These are phyloP conservation scores for Dissoconium aciculare DNA, from an alignment of 2,329 filamentous ascomycete genomes.

Conservation along the genomic window DNA sequence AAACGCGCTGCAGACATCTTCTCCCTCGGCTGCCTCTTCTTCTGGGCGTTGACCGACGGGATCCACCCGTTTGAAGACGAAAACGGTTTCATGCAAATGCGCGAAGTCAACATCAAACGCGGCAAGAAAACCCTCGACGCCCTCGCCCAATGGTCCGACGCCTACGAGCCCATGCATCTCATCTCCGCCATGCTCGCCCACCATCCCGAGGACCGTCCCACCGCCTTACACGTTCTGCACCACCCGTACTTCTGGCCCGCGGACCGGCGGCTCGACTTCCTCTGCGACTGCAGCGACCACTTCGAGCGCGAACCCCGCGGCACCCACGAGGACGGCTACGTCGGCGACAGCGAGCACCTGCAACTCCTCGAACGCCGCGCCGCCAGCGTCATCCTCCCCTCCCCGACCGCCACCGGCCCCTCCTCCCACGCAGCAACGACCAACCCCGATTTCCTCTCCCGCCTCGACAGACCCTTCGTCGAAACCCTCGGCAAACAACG, in stretches of 20 bases:
- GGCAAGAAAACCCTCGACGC: slow-evolving; percentile 52
- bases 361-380: slow-evolving; percentile 40
- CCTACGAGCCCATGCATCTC: slow-evolving; percentile 74
- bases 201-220: slow-evolving; percentile 51
- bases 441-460: slow-evolving; percentile 59
- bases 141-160: slow-evolving; percentile 50
- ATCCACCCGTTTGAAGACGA: slow-evolving; percentile 88
- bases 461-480: slow-evolving; percentile 66
- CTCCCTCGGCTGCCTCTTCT: slow-evolving; percentile 93
- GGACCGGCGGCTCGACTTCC: slow-evolving; percentile 75
- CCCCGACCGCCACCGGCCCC: too few relatives aligned
- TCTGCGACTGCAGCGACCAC: slow-evolving; percentile 93
- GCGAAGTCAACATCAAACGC: slow-evolving; percentile 94
- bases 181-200: slow-evolving; percentile 65
- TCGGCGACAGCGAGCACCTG: slow-evolving; percentile 43
- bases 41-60: slow-evolving; percentile 90
- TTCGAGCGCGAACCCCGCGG: slow-evolving; percentile 87
- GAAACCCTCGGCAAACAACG: slow-evolving; percentile 84
- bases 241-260: slow-evolving; percentile 95
- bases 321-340: slow-evolving; percentile 18
- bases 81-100: slow-evolving; percentile 66
- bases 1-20: slow-evolving; percentile 97
- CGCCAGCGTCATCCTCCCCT: slow-evolving; percentile 30
- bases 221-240: slow-evolving; percentile 64
- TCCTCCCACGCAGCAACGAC: slow-evolving; percentile 28